phyloP scores from a whole-genome alignment of 2,329 filamentous ascomycete species.

The Venturia asperata region DNA sequence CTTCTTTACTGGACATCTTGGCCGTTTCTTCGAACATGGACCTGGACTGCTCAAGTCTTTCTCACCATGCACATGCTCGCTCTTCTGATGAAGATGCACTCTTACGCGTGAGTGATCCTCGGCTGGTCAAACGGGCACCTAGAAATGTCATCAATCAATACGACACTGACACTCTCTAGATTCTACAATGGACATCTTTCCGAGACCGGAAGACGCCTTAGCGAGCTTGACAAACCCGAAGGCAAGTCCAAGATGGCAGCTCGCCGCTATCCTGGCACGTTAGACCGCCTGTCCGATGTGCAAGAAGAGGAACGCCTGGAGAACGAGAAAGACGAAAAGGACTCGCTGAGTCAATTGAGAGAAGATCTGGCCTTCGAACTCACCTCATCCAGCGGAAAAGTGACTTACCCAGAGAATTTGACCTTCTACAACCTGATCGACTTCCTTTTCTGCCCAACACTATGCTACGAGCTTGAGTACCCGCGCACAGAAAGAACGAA shows the following conservation, averaged over 20 bases:
- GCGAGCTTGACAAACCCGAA: conserved; percentile 70
- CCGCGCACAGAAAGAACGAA: conserved; percentile 69
- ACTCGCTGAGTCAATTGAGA: conserved; percentile 57
- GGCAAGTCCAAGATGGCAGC: conserved; percentile 61
- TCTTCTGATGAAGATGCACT: conserved; percentile 98
- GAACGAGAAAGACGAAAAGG: conserved; percentile 29
- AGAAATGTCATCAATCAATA: background rate
- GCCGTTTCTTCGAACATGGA: conserved; percentile 82
- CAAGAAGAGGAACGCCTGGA: conserved; percentile 41
- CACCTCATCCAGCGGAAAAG: conserved; percentile 79
- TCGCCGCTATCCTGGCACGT: conserved; percentile 60
- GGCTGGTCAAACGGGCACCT: background rate
- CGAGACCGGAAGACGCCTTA: conserved; percentile 74
- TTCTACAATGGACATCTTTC: conserved; percentile 97
- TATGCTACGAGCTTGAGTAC: conserved; percentile 97
- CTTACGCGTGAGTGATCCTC: conserved; percentile 56
- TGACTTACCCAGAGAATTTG: conserved; percentile 86
- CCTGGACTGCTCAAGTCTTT: conserved; percentile 96
- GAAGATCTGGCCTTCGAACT: conserved; percentile 86
- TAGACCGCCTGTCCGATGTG: conserved; percentile 48
- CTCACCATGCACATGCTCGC: conserved; percentile 84
- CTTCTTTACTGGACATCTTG: conserved; percentile 73
- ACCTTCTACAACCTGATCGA: conserved; percentile 76
- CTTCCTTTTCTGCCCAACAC: conserved; percentile 83
- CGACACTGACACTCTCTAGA: conserved; percentile 21